Conservation (phyloP, 495 filamentous ascomycete species). For the Tuber borchii region DNA sequence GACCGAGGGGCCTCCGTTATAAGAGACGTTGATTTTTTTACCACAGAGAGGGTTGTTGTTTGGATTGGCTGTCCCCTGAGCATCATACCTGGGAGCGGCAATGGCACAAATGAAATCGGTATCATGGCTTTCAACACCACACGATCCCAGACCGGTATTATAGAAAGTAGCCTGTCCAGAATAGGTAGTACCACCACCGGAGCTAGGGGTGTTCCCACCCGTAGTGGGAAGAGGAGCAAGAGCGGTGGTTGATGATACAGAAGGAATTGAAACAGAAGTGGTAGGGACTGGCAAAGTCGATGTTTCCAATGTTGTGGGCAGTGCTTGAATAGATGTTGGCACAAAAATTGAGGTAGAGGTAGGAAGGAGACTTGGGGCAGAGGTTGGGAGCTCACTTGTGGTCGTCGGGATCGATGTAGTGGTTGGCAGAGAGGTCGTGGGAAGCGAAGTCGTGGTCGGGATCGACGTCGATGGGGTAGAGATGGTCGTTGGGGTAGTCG, state of each 20-base stretch:
- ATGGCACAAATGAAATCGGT: slow-evolving; percentile 44
- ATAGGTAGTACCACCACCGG: slow-evolving; percentile 6
- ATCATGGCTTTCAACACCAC: slow-evolving; percentile 37
- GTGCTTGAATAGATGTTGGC: slow-evolving; percentile 17
- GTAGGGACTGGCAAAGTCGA: slow-evolving; percentile 22
- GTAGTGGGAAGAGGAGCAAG: background rate
- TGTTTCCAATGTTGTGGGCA: slow-evolving; percentile 20
- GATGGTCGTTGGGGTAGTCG: background rate
- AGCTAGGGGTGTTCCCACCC: background rate
- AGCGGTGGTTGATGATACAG: slow-evolving; percentile 6
- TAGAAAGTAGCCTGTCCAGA: slow-evolving; percentile 47
- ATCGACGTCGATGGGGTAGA: background rate
- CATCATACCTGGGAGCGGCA: slow-evolving; percentile 33
- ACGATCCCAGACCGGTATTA: slow-evolving; percentile 45
- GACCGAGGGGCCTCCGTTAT: background rate
- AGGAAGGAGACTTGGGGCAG: slow-evolving; percentile 8
- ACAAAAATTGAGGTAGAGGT: slow-evolving; percentile 9
- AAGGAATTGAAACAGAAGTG: slow-evolving; percentile 20
- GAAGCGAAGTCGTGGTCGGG: background rate
- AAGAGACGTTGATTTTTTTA: background rate
- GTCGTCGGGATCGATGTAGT: slow-evolving; percentile 11
- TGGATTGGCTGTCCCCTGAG: slow-evolving; percentile 37
- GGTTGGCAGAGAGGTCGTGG: background rate
- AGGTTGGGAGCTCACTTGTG: slow-evolving; percentile 8
- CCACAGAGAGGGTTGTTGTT: slow-evolving; percentile 46